Base-by-base conservation (phyloP, 23 red algal genomes). In the Gracilaria domingensis region DNA sequence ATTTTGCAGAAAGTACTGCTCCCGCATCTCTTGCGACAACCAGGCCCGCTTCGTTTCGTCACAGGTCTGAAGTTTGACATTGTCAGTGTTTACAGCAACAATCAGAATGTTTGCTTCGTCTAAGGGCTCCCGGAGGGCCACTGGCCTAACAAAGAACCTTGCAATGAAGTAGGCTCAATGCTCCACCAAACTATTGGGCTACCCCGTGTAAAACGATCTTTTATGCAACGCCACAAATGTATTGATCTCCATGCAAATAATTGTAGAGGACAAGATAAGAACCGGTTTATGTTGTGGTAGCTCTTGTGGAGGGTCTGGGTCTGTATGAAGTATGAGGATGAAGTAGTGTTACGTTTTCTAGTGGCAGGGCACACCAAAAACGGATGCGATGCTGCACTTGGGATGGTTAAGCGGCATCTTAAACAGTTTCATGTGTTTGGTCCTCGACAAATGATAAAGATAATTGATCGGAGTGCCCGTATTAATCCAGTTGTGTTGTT, bases 1-100 rank as follows among this genome's bases (percentile, higher is more conserved):
- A 88, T 25, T 75, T 88, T 42, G 84, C 84, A 16, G 84, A 88
- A 88, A 56, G 65, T 88, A 26, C 36, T 88, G 16, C 38, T 88
- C 2, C 84, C 66, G 16, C 66, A 48, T 48, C 30, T 88, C n/a
- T 48, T 88, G 65, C 67, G 62, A 33, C 84, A 75, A 35, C 60
- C 84, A 20, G 84, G 64, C 13, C 61, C 0, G 58, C 64, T 76
- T 24, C 67, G 75, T 16, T 88, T 86, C 53, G 33, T 60, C 23
- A 82, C 78, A 55, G 78, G 78, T 32, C 37, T 86, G 33, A 70
- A 86, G 82, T 70, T 86, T 56, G 82, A 86, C 60, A 24, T 86
- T 24, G 8, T 53, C 29, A 58, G 82, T 38, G 60, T 86, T 5
- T 53, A 44, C 30, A 49, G 62, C 38, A 86, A 58, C 29, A 35